A percentile compares a stretch with the other conserved stretches of the same genome.
Evolutionary conservation across 768 basidiomycete genomes (phyloP).

Genomic region (Russula sp.): DNA sequence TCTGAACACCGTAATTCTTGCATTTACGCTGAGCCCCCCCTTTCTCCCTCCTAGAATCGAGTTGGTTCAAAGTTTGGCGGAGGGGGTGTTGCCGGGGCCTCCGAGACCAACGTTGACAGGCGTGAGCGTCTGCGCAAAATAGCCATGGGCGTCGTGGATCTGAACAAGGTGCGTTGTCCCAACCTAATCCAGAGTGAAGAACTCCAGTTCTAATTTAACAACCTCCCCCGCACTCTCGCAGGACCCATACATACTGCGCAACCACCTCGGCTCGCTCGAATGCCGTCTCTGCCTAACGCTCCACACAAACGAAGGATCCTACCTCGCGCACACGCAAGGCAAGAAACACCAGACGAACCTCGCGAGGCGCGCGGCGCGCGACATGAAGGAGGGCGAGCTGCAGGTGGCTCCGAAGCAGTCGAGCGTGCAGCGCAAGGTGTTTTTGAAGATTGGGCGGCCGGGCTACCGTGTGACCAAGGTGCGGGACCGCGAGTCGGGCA

Average conservation of each 20-base stretch:
- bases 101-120: constrained; percentile 92
- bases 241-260: constrained; percentile 98
- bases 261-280: constrained; percentile 96
- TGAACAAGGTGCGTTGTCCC: constrained; percentile 68
- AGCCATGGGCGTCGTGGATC: constrained; percentile 93
- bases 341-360: constrained; percentile 99
- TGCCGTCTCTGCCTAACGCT: constrained; percentile 96
- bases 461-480: constrained; percentile 97
- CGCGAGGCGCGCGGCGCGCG: constrained; percentile 92
- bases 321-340: constrained; percentile 97
- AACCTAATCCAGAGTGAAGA: neutral
- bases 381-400: constrained; percentile 88
- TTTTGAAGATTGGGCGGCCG: constrained; percentile 94
- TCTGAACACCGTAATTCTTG: neutral
- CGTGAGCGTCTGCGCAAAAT: constrained; percentile 92
- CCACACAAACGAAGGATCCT: constrained; percentile 99
- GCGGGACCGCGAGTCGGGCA: constrained; percentile 79
- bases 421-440: constrained; percentile 83
- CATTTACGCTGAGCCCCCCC: neutral
- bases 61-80: constrained; percentile 95
- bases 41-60: constrained; percentile 57
- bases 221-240: constrained; percentile 24
- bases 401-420: constrained; percentile 81
- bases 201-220: neutral
- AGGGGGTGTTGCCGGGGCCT: constrained; percentile 91